phyloP scores from a whole-genome alignment of 306 rosid genomes.

The Cucumis sativus region Cucumber_9930_V3 NC_026656.2:4154501-4155000 shows the following conservation, averaged over 20 bases:
- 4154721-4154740: too few species aligned
- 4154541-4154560: neutral
- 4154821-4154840: neutral
- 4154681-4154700: neutral
- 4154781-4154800: neutral
- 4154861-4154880: too few species aligned
- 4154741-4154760: too few species aligned
- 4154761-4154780: neutral
- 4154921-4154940: too few species aligned
- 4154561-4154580: neutral
- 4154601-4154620: neutral
- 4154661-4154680: neutral
- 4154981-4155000: too few species aligned
- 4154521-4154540: too few species aligned
- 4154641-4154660: neutral
- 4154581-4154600: constrained; percentile 1
- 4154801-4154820: neutral
- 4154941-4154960: too few species aligned
- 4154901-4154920: too few species aligned
- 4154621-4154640: neutral
- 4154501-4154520: too few species aligned
- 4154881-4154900: too few species aligned
- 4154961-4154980: too few species aligned
- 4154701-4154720: neutral
- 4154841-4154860: too few species aligned